These are phyloP conservation scores for Astrocystis sublimbata DNA, from an alignment of 495 filamentous ascomycete genomes.

Conservation along the genomic window DNA sequence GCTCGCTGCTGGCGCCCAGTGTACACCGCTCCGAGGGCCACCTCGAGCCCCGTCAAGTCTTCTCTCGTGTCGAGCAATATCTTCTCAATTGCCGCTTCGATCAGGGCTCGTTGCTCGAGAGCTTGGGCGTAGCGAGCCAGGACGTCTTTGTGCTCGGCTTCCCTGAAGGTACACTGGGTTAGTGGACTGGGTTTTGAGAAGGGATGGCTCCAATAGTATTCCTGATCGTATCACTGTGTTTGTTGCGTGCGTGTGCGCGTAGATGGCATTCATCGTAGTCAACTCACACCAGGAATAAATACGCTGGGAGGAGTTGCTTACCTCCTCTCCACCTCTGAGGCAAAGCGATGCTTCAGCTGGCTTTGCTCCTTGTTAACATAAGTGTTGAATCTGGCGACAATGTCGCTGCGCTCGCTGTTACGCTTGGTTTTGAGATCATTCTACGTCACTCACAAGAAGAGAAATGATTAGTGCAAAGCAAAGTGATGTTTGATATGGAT, in stretches of 20 bases:
- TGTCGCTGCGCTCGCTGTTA: not conserved
- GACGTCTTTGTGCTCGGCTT: slow-evolving; percentile 10
- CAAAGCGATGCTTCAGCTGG: slow-evolving; percentile 3
- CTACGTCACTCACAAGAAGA: not conserved
- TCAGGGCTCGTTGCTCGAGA: not conserved
- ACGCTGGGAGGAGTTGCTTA: not conserved
- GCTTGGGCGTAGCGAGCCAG: not conserved
- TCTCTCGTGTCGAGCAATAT: not conserved
- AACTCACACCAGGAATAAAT: not conserved
- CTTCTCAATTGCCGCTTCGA: slow-evolving; percentile 11
- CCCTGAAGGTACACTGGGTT: not conserved
- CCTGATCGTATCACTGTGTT: not conserved
- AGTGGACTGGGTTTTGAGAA: not conserved
- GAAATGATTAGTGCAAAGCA: not conserved
- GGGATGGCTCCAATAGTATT: no score
- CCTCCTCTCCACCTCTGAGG: slow-evolving; percentile 3
- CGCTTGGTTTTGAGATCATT: slow-evolving; percentile 5
- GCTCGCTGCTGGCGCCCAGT: not conserved
- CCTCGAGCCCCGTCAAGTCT: not conserved
- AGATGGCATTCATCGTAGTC: not conserved
- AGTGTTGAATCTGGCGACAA: not conserved
- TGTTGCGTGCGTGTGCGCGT: not conserved
- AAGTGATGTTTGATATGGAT: not conserved
- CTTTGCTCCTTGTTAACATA: not conserved
- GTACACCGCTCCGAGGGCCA: not conserved